Conservation (phyloP, 2,329 filamentous ascomycete genomes). For the Conoideocrella luteorostrata region DNA sequence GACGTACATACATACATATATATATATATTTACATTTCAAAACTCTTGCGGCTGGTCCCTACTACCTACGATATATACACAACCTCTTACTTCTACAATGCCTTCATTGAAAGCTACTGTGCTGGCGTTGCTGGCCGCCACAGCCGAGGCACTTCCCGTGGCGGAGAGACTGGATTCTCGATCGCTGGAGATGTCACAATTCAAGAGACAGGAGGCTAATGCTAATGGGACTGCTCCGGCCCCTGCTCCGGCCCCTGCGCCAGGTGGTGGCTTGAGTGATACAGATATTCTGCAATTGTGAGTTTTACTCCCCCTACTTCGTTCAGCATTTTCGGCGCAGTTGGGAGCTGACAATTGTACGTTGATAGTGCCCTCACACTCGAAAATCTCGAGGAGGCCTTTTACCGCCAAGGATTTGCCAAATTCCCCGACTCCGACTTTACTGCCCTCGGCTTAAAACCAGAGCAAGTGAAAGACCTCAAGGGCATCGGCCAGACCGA, state of each 20-base stretch:
- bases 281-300: conserved; percentile 49
- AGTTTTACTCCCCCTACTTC: conserved; percentile 19
- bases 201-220: too few species aligned
- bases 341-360: neutral
- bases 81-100: conserved; percentile 25
- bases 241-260: neutral
- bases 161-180: neutral
- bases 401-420: conserved; percentile 65
- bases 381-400: conserved; percentile 67
- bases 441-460: conserved; percentile 35
- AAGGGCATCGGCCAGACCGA: conserved; percentile 58
- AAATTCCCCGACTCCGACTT: conserved; percentile 62
- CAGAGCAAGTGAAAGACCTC: conserved; percentile 38
- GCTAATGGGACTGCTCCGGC: too few species aligned
- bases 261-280: conserved; percentile 1
- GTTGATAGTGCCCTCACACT: conserved; percentile 55
- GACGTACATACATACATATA: too few species aligned
- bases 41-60: too few species aligned
- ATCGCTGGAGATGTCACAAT: too few species aligned
- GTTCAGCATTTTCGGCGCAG: neutral
- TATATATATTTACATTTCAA: too few species aligned
- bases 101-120: conserved; percentile 32
- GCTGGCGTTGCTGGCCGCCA: conserved; percentile 38
- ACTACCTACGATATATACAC: too few species aligned
- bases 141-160: conserved; percentile 34